These are phyloP conservation scores for Gossypium aridum DNA, from an alignment of 441 rosid genomes.

Conservation along the genomic window DNA sequence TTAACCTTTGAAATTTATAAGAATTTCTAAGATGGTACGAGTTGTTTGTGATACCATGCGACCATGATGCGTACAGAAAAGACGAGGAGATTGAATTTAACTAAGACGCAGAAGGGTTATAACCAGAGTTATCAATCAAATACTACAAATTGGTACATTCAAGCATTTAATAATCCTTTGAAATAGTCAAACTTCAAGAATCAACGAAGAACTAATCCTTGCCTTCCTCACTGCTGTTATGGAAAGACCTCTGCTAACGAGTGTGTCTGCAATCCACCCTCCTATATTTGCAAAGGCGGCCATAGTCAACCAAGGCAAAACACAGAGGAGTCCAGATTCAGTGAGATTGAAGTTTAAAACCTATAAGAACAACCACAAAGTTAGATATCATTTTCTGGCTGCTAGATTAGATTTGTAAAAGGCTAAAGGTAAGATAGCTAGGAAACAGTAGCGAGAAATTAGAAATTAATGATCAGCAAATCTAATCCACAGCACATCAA, in stretches of 20 bases:
- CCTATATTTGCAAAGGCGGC: conserved; percentile 88
- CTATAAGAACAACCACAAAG: conserved; percentile 32
- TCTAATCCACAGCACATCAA: not conserved
- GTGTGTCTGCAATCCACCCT: conserved; percentile 99
- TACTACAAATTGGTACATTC: not conserved
- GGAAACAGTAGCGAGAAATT: not conserved
- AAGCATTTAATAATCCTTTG: not conserved
- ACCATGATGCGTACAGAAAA: not conserved
- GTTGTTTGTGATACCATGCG: not conserved
- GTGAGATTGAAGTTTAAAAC: conserved; percentile 97
- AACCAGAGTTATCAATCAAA: not conserved
- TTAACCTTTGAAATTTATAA: not conserved
- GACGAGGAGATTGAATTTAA: not conserved
- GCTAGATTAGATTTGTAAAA: conserved; percentile 1
- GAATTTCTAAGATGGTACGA: not conserved
- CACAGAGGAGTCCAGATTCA: conserved; percentile 93
- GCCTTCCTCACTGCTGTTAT: conserved; percentile 92
- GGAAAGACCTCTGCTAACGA: conserved; percentile 87
- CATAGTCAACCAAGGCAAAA: conserved; percentile 98
- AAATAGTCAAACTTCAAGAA: not conserved
- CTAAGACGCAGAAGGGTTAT: not conserved
- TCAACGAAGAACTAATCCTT: conserved; percentile 27
- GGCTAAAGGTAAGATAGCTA: not conserved
- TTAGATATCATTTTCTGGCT: not conserved
- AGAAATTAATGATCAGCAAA: not conserved